Evolutionary conservation across 768 basidiomycete species (phyloP).

Genomic region (Symmetrospora coprosmae): DNA sequence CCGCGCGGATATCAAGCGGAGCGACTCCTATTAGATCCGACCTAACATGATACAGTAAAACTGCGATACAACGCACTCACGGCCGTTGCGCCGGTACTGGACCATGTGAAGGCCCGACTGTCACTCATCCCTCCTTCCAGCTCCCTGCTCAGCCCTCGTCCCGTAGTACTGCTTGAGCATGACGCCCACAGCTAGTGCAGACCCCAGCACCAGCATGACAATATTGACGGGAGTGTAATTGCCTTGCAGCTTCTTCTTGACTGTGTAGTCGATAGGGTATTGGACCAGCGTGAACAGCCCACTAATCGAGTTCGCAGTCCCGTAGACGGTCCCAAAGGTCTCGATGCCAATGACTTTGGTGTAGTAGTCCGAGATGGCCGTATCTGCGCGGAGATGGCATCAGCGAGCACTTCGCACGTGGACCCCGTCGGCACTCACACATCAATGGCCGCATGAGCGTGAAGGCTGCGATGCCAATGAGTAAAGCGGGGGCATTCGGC

Average conservation of each 20-base stretch:
- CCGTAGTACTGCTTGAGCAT: conserved; percentile 15
- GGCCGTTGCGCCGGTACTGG: too few relatives aligned
- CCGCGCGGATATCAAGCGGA: too few relatives aligned
- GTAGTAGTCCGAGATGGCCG: conserved; percentile 26
- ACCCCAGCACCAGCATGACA: background rate
- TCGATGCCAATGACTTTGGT: conserved; percentile 34
- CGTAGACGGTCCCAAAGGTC: conserved; percentile 40
- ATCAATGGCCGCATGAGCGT: conserved; percentile 33
- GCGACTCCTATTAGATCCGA: too few relatives aligned
- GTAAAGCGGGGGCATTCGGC: conserved; percentile 29
- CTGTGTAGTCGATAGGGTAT: conserved; percentile 37
- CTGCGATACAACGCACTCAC: too few relatives aligned
- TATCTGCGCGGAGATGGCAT: conserved; percentile 34
- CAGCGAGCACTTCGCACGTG: background rate
- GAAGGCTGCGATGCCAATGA: conserved; percentile 36
- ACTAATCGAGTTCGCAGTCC: conserved; percentile 37
- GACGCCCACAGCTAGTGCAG: background rate
- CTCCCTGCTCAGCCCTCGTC: too few relatives aligned
- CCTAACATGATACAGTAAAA: too few relatives aligned
- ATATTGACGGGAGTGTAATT: conserved; percentile 25
- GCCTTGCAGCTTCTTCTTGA: conserved; percentile 35
- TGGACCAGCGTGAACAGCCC: conserved; percentile 37
- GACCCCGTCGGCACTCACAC: conserved; percentile 8
- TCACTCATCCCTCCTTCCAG: too few relatives aligned
- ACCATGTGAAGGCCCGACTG: too few relatives aligned